phyloP scores from a whole-genome alignment of 2,329 filamentous ascomycete species.

The Cadophora gregata region DNA sequence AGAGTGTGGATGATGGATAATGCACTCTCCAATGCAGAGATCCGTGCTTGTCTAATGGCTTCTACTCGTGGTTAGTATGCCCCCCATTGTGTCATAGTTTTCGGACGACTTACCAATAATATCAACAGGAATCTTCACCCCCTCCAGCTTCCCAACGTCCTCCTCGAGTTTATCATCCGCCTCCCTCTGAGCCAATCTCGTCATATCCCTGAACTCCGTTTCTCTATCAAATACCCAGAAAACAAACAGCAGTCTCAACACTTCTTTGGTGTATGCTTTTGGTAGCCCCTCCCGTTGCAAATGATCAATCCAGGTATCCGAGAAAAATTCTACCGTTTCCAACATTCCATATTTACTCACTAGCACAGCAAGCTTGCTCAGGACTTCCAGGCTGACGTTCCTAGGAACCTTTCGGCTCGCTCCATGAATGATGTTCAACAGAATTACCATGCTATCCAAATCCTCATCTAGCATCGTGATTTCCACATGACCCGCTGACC shows the following conservation, averaged over 20 bases:
- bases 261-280: conserved; percentile 31
- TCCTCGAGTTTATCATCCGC: conserved; percentile 33
- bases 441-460: conserved; percentile 47
- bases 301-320: conserved; percentile 50
- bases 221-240: conserved; percentile 35
- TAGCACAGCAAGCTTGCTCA: conserved; percentile 52
- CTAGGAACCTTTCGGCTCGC: conserved; percentile 49
- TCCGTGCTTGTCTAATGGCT: conserved; percentile 30
- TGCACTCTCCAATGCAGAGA: conserved; percentile 30
- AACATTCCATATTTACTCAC: conserved; percentile 51
- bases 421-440: conserved; percentile 55
- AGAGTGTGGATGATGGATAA: conserved; percentile 30
- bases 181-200: conserved; percentile 31
- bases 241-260: conserved; percentile 32
- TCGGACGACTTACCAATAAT: conserved; percentile 30
- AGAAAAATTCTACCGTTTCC: conserved; percentile 51
- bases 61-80: conserved; percentile 20
- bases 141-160: conserved; percentile 19
- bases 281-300: conserved; percentile 33
- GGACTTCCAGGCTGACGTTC: conserved; percentile 47
- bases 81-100: background rate
- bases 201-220: conserved; percentile 35
- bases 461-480: conserved; percentile 39
- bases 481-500: conserved; percentile 27
- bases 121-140: conserved; percentile 23